Evolutionary conservation across 768 basidiomycete genomes (phyloP).

Genomic region (Pholiota microspora): DNA sequence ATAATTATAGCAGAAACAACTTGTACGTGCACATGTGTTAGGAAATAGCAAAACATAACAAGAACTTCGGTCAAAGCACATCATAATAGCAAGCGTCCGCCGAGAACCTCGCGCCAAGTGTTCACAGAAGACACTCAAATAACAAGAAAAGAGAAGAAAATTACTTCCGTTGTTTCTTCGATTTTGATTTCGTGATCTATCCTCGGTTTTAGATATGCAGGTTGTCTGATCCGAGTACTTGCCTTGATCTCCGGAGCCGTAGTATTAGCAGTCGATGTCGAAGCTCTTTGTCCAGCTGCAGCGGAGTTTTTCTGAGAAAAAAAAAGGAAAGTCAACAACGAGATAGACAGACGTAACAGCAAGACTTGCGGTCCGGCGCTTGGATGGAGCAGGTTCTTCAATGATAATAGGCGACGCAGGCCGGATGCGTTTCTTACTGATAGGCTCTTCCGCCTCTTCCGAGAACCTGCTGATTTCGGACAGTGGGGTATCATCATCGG

Average conservation of each 20-base stretch:
- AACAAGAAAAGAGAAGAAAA: neutral
- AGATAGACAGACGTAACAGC: neutral
- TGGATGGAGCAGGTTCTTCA: conserved; percentile 9
- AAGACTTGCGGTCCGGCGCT: conserved; percentile 12
- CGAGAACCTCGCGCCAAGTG: neutral
- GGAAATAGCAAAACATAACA: neutral
- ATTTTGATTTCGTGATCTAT: conserved; percentile 9
- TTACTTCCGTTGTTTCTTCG: conserved; percentile 15
- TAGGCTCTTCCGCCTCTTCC: neutral
- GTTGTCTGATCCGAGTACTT: neutral
- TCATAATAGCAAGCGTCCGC: neutral
- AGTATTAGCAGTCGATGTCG: neutral
- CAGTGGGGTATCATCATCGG: conserved; percentile 23
- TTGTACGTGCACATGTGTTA: neutral
- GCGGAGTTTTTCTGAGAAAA: neutral
- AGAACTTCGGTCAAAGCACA: neutral
- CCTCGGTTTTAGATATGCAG: neutral
- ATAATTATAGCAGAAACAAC: neutral
- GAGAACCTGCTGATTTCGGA: conserved; percentile 20
- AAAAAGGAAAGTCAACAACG: neutral
- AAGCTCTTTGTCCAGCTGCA: neutral
- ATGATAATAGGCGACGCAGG: conserved; percentile 7
- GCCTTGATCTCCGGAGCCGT: neutral
- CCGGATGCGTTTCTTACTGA: conserved; percentile 17
- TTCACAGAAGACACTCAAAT: neutral